phyloP scores from a whole-genome alignment of 1,284 basidiomycete species.

The Gymnopus androsaceus region DNA sequence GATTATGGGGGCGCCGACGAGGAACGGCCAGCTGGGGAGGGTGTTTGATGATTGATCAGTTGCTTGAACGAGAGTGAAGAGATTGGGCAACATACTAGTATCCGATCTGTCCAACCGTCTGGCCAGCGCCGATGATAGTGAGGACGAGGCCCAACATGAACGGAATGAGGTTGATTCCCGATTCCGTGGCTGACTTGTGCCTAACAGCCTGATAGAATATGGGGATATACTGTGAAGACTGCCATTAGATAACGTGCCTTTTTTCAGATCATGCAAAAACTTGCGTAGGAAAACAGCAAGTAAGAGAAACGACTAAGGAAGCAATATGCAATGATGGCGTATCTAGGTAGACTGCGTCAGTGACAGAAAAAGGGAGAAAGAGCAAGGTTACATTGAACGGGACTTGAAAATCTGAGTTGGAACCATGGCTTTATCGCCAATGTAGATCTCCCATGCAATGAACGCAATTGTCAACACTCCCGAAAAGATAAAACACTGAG shows the following conservation, averaged over 20 bases:
- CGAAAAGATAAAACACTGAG: constrained; percentile 9
- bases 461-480: constrained; percentile 11
- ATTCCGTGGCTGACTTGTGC: constrained; percentile 35
- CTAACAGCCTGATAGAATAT: constrained; percentile 37
- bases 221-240: constrained; percentile 19
- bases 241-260: neutral
- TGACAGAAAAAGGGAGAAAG: neutral
- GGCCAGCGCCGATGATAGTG: constrained; percentile 37
- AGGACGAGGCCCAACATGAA: constrained; percentile 40
- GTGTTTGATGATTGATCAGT: no score
- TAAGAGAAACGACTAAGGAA: constrained; percentile 20
- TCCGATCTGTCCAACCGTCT: constrained; percentile 25
- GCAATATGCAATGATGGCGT: constrained; percentile 15
- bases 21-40: no score
- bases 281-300: constrained; percentile 16
- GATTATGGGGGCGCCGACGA: no score
- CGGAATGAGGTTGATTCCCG: constrained; percentile 45
- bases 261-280: neutral
- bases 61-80: no score
- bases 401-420: constrained; percentile 18
- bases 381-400: constrained; percentile 15
- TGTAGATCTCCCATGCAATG: constrained; percentile 5
- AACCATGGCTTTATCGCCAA: constrained; percentile 15
- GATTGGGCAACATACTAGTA: no score
- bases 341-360: neutral